Evolutionary conservation across 176 grass and related monocot genomes (phyloP).

Genomic region (Zizania latifolia): DNA sequence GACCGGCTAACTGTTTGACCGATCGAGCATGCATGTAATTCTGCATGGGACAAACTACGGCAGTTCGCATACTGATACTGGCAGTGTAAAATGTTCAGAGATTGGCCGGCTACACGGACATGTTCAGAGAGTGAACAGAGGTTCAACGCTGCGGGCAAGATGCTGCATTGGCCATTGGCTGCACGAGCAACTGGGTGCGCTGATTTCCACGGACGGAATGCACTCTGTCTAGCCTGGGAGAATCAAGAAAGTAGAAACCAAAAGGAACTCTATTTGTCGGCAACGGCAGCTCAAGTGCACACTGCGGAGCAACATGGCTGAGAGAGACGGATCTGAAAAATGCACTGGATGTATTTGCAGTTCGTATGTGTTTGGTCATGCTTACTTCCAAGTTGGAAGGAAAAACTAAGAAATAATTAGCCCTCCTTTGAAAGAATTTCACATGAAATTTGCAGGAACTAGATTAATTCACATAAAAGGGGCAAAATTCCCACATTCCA

Average conservation of each 20-base stretch:
- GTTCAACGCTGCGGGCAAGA: too few relatives aligned
- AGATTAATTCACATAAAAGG: too few relatives aligned
- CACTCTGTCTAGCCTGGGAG: too few relatives aligned
- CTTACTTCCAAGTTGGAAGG: neutral
- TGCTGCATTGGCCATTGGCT: too few relatives aligned
- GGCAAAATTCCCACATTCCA: too few relatives aligned
- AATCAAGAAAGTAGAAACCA: too few relatives aligned
- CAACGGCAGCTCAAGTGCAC: neutral
- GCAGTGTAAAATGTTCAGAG: neutral
- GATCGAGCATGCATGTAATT: neutral
- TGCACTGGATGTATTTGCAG: neutral
- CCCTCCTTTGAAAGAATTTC: too few relatives aligned
- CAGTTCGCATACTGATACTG: neutral
- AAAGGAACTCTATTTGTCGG: too few relatives aligned
- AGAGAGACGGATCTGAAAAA: neutral
- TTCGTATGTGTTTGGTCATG: neutral
- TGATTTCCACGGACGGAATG: too few relatives aligned
- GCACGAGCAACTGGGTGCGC: too few relatives aligned
- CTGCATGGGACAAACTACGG: neutral
- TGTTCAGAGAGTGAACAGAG: neutral
- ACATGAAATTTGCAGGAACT: too few relatives aligned
- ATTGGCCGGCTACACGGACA: too few relatives aligned
- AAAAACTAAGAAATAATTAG: neutral
- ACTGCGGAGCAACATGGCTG: neutral
- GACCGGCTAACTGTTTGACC: neutral